phyloP scores from a whole-genome alignment of 2,329 filamentous ascomycete genomes.

The Xylaria multiplex region DNA sequence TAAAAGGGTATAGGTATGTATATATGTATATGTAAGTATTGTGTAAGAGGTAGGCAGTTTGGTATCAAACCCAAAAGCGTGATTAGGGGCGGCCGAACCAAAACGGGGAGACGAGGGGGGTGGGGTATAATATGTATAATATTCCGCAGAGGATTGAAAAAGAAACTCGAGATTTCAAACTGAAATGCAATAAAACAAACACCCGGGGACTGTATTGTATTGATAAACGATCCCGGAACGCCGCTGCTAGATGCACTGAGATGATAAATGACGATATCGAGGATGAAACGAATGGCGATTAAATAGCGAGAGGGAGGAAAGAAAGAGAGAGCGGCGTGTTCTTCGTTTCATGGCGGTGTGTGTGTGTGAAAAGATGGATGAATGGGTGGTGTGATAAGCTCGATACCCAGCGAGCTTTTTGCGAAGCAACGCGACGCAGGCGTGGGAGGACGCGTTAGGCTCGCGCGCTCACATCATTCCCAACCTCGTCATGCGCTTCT shows the following conservation, averaged over 20 bases:
- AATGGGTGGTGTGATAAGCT: neutral
- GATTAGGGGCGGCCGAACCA: neutral
- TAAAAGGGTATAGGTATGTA: constrained; percentile 29
- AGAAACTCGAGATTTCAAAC: neutral
- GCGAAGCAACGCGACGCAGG: neutral
- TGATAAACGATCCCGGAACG: constrained; percentile 30
- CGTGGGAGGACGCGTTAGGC: neutral
- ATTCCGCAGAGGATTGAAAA: neutral
- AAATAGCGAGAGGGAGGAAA: neutral
- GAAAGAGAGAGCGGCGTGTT: constrained; percentile 25
- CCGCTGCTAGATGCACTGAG: constrained; percentile 30
- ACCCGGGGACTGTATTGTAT: neutral
- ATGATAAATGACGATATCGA: no score
- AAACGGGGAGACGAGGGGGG: constrained; percentile 1
- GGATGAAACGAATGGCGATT: constrained; percentile 3
- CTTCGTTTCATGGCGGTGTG: constrained; percentile 25
- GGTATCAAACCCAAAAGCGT: constrained; percentile 22
- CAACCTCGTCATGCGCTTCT: constrained; percentile 70
- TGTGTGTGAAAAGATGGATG: no score
- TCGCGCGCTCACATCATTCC: constrained; percentile 59
- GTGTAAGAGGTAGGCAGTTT: constrained; percentile 7
- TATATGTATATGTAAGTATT: constrained; percentile 3
- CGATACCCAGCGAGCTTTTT: neutral
- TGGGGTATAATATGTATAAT: constrained; percentile 25
- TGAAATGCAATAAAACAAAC: constrained; percentile 4